Conservation (phyloP, 768 basidiomycete genomes). For the Amanita rimosa region DNA sequence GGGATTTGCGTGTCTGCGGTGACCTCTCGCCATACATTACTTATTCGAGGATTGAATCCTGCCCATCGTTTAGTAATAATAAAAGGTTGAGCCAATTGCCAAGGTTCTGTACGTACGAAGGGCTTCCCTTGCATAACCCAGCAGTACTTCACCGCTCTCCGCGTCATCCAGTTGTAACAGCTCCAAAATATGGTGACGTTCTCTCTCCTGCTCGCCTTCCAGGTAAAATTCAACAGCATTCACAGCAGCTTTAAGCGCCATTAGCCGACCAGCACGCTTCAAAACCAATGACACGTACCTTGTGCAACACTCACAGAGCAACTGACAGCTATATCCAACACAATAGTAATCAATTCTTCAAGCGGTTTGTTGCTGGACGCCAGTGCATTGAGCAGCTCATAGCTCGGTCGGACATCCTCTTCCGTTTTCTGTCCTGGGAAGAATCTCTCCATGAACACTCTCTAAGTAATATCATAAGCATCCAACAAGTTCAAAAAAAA, state of each 20-base stretch:
- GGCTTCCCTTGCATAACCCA: constrained; percentile 40
- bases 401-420: constrained; percentile 20
- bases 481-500: not conserved
- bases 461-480: not conserved
- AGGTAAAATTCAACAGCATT: constrained; percentile 45
- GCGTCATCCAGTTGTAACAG: constrained; percentile 21
- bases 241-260: constrained; percentile 20
- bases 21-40: constrained; percentile 29
- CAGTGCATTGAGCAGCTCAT: constrained; percentile 27
- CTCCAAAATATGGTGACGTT: constrained; percentile 26
- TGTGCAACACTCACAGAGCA: constrained; percentile 37
- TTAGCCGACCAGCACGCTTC: not conserved
- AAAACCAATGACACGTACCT: constrained; percentile 13
- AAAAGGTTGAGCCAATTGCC: not conserved
- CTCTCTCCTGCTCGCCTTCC: constrained; percentile 24
- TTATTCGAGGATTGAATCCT: constrained; percentile 29
- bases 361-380: constrained; percentile 23
- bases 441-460: constrained; percentile 3
- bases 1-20: constrained; percentile 20
- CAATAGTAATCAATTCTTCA: constrained; percentile 31
- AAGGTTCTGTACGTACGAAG: constrained; percentile 28
- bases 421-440: constrained; percentile 8
- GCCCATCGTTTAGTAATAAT: not conserved
- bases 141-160: constrained; percentile 23
- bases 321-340: constrained; percentile 35